These are phyloP conservation scores for Papiliotrema flavescens DNA, from an alignment of 1,284 basidiomycete species.

Conservation along the genomic window DNA sequence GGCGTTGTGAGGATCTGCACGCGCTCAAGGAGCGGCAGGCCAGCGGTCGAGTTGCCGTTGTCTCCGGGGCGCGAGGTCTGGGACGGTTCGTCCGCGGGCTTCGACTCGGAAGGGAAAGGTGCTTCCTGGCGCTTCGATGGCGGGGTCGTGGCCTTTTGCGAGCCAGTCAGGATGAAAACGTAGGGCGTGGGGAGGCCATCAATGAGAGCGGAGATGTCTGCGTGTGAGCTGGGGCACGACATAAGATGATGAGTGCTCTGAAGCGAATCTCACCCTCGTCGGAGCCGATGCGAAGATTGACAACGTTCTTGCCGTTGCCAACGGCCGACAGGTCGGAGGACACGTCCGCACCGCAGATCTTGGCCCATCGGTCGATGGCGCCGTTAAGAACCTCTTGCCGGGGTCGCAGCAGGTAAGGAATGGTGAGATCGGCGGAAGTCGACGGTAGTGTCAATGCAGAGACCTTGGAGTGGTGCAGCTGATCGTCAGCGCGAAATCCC, in stretches of 20 bases:
- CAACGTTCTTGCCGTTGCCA: slow-evolving; percentile 16
- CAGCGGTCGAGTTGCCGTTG: slow-evolving; percentile 23
- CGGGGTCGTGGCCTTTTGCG: slow-evolving; percentile 9
- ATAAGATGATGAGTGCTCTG: neutral
- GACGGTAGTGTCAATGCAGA: slow-evolving; percentile 15
- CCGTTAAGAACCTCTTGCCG: slow-evolving; percentile 19
- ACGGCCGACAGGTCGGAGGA: slow-evolving; percentile 9
- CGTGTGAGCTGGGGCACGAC: neutral
- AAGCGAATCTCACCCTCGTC: slow-evolving; percentile 15
- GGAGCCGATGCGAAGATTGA: slow-evolving; percentile 15
- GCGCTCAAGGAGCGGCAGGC: slow-evolving; percentile 54
- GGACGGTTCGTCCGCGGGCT: neutral
- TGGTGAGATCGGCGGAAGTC: slow-evolving; percentile 27
- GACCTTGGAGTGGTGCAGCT: slow-evolving; percentile 41
- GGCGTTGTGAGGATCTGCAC: slow-evolving; percentile 78
- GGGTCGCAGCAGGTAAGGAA: slow-evolving; percentile 32
- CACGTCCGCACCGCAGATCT: slow-evolving; percentile 33
- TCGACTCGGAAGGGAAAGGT: slow-evolving; percentile 20
- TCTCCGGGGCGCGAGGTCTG: neutral
- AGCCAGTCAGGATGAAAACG: slow-evolving; percentile 40
- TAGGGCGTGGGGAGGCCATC: slow-evolving; percentile 3
- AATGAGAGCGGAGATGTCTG: slow-evolving; percentile 4
- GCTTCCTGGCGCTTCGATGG: slow-evolving; percentile 25
- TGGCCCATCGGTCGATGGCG: slow-evolving; percentile 31
- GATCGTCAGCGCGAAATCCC: slow-evolving; percentile 14